phyloP scores from a whole-genome alignment of 768 basidiomycete species.

The Termitomyces sp. region DNA sequence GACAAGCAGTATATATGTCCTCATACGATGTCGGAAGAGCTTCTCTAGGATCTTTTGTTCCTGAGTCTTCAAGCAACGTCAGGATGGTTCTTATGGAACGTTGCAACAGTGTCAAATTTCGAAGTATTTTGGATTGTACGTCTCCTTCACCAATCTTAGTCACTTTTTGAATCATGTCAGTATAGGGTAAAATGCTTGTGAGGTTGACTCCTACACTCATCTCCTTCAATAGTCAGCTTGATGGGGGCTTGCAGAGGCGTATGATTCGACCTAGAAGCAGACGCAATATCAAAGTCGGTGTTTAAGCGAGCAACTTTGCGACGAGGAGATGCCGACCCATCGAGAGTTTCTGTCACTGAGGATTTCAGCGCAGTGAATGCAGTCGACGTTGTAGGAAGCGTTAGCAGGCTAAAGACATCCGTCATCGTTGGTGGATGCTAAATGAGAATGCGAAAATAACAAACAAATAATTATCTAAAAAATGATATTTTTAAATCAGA shows the following conservation, averaged over 20 bases:
- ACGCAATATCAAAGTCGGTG: constrained; percentile 61
- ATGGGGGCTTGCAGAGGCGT: constrained; percentile 29
- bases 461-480: not conserved
- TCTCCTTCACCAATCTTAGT: constrained; percentile 16
- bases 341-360: constrained; percentile 27
- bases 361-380: constrained; percentile 40
- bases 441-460: not conserved
- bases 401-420: constrained; percentile 32
- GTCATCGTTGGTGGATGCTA: constrained; percentile 10
- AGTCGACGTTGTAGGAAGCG: constrained; percentile 45
- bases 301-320: constrained; percentile 66
- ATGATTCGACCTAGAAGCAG: constrained; percentile 50
- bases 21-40: constrained; percentile 47
- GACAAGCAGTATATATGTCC: constrained; percentile 51
- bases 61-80: constrained; percentile 14
- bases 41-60: constrained; percentile 19
- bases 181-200: not conserved
- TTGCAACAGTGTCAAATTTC: constrained; percentile 22
- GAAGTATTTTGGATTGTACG: constrained; percentile 11
- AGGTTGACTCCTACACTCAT: constrained; percentile 24
- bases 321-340: constrained; percentile 52
- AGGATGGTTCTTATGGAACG: constrained; percentile 36
- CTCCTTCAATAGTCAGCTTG: constrained; percentile 41
- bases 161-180: constrained; percentile 8
- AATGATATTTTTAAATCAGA: too few relatives aligned